These are phyloP conservation scores for Thinopyrum elongatum DNA, from an alignment of 176 grass and related monocot species.

Conservation along the genomic window DNA sequence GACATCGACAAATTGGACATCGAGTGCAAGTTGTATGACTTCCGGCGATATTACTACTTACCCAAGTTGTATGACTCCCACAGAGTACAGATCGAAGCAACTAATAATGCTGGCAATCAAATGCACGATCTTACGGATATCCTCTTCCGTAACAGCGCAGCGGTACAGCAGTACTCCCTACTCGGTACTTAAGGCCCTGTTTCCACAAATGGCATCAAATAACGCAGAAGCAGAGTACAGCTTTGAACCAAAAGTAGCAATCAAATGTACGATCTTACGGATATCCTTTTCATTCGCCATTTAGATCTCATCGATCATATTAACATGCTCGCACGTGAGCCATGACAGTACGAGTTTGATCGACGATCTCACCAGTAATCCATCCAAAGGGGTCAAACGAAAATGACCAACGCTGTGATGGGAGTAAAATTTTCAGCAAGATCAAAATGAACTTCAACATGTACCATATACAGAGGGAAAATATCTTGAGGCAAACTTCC, in stretches of 20 bases:
- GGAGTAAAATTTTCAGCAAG: not conserved
- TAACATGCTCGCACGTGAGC: not conserved
- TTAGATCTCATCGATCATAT: not conserved
- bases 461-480: too few species aligned
- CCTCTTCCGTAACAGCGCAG: not conserved
- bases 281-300: not conserved
- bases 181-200: not conserved
- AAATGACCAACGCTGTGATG: not conserved
- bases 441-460: too few species aligned
- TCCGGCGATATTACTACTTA: too few species aligned
- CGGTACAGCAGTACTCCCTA: not conserved
- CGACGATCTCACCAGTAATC: not conserved
- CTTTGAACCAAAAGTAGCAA: not conserved
- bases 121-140: not conserved
- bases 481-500: not conserved
- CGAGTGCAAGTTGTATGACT: too few species aligned
- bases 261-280: not conserved
- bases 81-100: not conserved
- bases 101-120: not conserved
- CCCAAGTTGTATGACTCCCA: too few species aligned
- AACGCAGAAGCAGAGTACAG: not conserved
- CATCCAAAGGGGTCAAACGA: not conserved
- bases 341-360: not conserved
- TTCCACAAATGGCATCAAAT: not conserved
- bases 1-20: too few species aligned